Evolutionary conservation across 1,284 basidiomycete genomes (phyloP).

Genomic region (Leccinum fuscescens): DNA sequence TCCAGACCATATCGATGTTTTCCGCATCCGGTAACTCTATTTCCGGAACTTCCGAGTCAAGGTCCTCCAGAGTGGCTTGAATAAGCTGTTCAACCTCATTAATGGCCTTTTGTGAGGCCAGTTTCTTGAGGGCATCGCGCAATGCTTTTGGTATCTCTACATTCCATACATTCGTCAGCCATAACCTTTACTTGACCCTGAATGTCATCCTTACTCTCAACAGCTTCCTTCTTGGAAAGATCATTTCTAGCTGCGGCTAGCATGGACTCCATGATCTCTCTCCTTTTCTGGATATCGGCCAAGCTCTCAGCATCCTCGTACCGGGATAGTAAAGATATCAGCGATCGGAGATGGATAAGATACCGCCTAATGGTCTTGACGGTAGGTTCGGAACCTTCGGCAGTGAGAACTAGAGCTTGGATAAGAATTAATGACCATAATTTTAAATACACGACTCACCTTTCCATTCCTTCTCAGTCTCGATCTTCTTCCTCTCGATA

Average conservation of each 20-base stretch:
- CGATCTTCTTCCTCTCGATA: not conserved
- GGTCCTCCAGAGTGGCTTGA: not conserved
- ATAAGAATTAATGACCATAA: not conserved
- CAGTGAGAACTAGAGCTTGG: not conserved
- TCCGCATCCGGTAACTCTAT: not conserved
- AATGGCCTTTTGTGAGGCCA: not conserved
- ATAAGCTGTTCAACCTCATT: not conserved
- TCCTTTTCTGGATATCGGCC: not conserved
- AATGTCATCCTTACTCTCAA: not conserved
- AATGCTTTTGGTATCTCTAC: not conserved
- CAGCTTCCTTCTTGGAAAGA: not conserved
- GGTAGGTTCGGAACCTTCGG: not conserved
- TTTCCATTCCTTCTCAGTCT: not conserved
- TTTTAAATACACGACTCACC: not conserved
- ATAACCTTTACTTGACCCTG: not conserved
- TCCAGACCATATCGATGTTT: not conserved
- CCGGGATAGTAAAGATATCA: not conserved
- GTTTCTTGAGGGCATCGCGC: not conserved
- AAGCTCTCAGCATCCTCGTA: not conserved
- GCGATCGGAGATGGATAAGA: not conserved
- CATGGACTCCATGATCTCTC: not conserved
- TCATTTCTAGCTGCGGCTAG: not conserved
- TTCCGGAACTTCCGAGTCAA: not conserved
- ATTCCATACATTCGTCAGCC: not conserved
- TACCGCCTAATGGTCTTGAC: not conserved